Evolutionary conservation across 805 yeast genomes (phyloP).

Genomic region (Yarrowia porcina): DNA sequence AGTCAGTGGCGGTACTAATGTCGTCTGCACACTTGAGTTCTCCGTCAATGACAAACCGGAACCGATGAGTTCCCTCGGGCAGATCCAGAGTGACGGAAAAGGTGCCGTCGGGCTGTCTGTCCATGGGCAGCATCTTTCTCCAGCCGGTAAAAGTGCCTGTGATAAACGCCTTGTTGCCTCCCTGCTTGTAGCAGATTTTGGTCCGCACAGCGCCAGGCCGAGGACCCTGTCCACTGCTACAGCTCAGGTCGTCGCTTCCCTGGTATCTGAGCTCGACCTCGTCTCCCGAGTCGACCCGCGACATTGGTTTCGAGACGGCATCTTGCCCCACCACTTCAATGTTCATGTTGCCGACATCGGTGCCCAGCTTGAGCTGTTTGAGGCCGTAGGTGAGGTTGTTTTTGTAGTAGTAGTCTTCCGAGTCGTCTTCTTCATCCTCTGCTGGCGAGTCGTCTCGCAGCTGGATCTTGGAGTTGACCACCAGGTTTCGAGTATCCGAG

Average conservation of each 20-base stretch:
- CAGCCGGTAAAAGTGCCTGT: constrained; percentile 97
- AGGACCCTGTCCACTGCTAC: not conserved
- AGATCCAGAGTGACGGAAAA: constrained; percentile 34
- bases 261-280: constrained; percentile 32
- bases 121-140: constrained; percentile 91
- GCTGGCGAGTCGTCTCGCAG: constrained; percentile 18
- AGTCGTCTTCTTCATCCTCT: constrained; percentile 20
- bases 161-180: constrained; percentile 86
- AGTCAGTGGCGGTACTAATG: constrained; percentile 95
- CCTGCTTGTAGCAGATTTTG: constrained; percentile 70
- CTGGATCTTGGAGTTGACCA: constrained; percentile 8
- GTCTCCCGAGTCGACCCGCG: constrained; percentile 36
- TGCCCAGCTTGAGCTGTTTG: constrained; percentile 10
- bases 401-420: constrained; percentile 23
- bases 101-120: constrained; percentile 38
- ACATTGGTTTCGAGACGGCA: constrained; percentile 3
- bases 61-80: constrained; percentile 89
- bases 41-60: constrained; percentile 90
- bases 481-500: not conserved
- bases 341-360: constrained; percentile 21
- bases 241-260: not conserved
- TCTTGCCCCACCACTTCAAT: constrained; percentile 9
- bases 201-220: constrained; percentile 26
- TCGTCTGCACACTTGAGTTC: constrained; percentile 84
- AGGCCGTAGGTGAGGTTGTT: constrained; percentile 23